Evolutionary conservation across 352 stramenopile genomes (phyloP), one percentile per base, ranked within the genome.

Genomic region (Globisporangium cystogenes): DNA sequence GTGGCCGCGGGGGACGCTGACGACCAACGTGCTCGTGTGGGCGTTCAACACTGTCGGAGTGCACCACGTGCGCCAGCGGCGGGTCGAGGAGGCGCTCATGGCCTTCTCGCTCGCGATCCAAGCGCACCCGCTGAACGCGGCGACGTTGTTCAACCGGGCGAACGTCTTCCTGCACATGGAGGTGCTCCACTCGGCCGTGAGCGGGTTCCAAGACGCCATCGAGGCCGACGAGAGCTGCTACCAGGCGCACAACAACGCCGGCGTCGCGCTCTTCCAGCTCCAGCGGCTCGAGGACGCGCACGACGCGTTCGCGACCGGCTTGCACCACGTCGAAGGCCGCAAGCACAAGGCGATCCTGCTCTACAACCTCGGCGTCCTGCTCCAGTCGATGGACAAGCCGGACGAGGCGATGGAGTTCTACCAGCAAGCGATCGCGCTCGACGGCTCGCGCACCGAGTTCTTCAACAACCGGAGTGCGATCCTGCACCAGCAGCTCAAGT

Each of bases 381-480:
- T 64, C 39, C 72, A 83, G 27, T 59, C 59, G 6, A 57, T 78
- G 15, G 70, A 67, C 18, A 71, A 72, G 42, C 55, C 47, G 0
- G 67, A 76, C 20, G 72, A 80, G 33, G 72, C 72, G 10, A 54
- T 83, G 11, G 65, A 78, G 7, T 74, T 76, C 23, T 83, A 80
- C 41, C 67, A 83, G 45, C 72, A 78, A 47, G 73, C 72, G 0
- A 82, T 83, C 29, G 46, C 55, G 6, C 37, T 80, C 1, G 69
- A 82, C 37, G 50, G 51, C 7, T 64, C 66, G 1, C 56, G 73
- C 7, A 65, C 62, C 10, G 65, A 76, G 59, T 79, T 84, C 42
- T 79, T 77, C 52, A 79, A 81, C 55, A 87, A 87, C 35, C 54
- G 76, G 35, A 81, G 70, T 29, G 64, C 68, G 4, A 81, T 81